Base-by-base conservation (phyloP, 345 rosid genomes). In the Lepidium sativum region DNA sequence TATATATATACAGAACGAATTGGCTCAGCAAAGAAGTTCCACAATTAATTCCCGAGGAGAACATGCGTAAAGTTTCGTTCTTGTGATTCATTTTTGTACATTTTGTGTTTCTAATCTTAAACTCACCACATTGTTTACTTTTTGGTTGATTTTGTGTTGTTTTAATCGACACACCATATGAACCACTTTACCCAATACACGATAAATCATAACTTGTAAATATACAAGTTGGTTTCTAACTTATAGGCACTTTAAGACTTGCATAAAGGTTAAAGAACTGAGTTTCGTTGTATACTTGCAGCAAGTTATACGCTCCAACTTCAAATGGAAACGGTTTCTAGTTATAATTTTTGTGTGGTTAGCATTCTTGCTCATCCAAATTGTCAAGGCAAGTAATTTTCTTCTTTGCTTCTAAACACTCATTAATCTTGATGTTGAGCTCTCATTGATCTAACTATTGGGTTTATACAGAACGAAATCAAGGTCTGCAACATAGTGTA, bases 121-220 rank as follows among this genome's bases (percentile, higher is more conserved):
- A n/a, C 37, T 27, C 2, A 43, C 25, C 20, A 33, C 23, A 29
- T 49, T 60, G 5, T 43, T 15, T 39, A 38, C 47, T 57, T n/a
- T 47, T 9, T 74, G 31, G 16, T 42, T 60, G 39, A 3, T 54
- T 44, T 3, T 65, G 29, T 68, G 71, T 79, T 89, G 97, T 89
- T 49, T 77, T 89, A 31, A 87, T 92, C 57, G 88, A 89, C 71
- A 47, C 96, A 39, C 81, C 64, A 31, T 87, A 84, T 80, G 96
- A 83, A 25, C 96, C 96, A 1, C 70, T 92, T 68, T 48, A 80
- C 54, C 89, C 96, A 0, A 74, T 18, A 50, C 88, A 89, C 82
- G 83, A 89, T 69, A 89, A 83, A 68, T 76, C 97, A 9, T 65
- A 67, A 72, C 25, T 75, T 79, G 99, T 89, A 55, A 69, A 77